phyloP scores from a whole-genome alignment of 805 yeast species.

The Kluyveromyces aestuarii region DNA sequence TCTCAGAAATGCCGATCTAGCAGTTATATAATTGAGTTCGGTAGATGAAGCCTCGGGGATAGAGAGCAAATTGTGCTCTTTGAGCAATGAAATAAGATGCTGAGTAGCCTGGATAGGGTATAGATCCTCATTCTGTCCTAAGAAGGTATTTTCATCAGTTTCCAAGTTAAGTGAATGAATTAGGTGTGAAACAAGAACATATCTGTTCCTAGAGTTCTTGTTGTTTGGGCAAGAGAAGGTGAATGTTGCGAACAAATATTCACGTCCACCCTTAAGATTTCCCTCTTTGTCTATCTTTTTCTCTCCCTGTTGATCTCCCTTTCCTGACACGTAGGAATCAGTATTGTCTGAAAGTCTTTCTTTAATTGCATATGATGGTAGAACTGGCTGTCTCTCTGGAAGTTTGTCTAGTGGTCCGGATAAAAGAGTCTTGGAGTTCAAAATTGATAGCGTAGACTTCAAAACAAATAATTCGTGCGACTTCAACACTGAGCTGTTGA shows the following conservation, averaged over 20 bases:
- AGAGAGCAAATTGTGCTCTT: conserved; percentile 20
- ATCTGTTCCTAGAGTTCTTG: conserved; percentile 29
- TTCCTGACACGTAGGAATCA: conserved; percentile 12
- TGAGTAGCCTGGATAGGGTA: conserved; percentile 30
- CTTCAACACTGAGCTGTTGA: neutral
- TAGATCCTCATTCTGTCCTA: conserved; percentile 32
- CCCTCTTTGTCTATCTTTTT: conserved; percentile 35
- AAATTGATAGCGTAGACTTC: conserved; percentile 15
- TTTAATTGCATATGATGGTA: conserved; percentile 5
- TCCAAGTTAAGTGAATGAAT: conserved; percentile 33
- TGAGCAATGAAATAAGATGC: conserved; percentile 31
- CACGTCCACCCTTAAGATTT: conserved; percentile 30
- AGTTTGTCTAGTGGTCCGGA: conserved; percentile 14
- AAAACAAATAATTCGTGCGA: conserved; percentile 19
- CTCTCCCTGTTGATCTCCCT: conserved; percentile 38
- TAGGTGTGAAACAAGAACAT: conserved; percentile 27
- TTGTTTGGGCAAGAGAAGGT: conserved; percentile 22
- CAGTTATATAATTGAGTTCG: conserved; percentile 27
- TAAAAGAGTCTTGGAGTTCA: conserved; percentile 11
- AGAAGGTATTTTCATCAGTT: conserved; percentile 41
- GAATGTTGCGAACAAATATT: conserved; percentile 33
- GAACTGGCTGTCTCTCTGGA: conserved; percentile 11
- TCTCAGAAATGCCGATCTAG: conserved; percentile 36
- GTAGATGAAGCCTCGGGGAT: conserved; percentile 22
- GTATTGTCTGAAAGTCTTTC: conserved; percentile 13